These are phyloP conservation scores for Hygrocybe punicea DNA, from an alignment of 768 basidiomycete genomes.

Conservation along the genomic window DNA sequence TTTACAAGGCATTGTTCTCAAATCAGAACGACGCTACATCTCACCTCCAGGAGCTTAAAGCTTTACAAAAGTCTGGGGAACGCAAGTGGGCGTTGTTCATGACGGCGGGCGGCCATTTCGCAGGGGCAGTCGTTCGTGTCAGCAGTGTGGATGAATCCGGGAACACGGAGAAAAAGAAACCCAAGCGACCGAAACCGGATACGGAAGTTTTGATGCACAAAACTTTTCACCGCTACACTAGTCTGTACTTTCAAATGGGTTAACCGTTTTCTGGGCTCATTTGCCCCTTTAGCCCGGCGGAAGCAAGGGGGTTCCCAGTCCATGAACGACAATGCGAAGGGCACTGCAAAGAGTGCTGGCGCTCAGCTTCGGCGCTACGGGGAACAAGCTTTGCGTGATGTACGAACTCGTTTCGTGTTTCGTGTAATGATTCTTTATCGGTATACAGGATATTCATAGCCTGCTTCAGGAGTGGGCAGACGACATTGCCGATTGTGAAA, in stretches of 20 bases:
- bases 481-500: conserved; percentile 79
- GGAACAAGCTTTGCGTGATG: conserved; percentile 87
- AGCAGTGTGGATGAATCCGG: conserved; percentile 51
- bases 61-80: conserved; percentile 54
- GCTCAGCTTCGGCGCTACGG: conserved; percentile 92
- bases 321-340: conserved; percentile 88
- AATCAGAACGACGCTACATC: conserved; percentile 38
- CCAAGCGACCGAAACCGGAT: conserved; percentile 67
- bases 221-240: conserved; percentile 98
- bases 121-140: conserved; percentile 81
- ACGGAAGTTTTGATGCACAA: conserved; percentile 84
- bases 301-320: conserved; percentile 98
- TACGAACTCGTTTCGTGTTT: conserved; percentile 35
- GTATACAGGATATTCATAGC: conserved; percentile 75
- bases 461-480: conserved; percentile 84
- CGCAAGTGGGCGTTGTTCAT: conserved; percentile 93
- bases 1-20: conserved; percentile 78
- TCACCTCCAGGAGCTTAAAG: conserved; percentile 59
- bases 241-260: conserved; percentile 46
- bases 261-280: not conserved
- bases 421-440: not conserved
- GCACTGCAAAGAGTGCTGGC: conserved; percentile 89
- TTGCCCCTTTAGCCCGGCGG: conserved; percentile 65
- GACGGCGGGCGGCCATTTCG: conserved; percentile 98
- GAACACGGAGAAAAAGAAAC: conserved; percentile 49